These are phyloP conservation scores for Globisporangium carolinianum DNA, from an alignment of 352 stramenopile genomes.

Conservation along the genomic window DNA sequence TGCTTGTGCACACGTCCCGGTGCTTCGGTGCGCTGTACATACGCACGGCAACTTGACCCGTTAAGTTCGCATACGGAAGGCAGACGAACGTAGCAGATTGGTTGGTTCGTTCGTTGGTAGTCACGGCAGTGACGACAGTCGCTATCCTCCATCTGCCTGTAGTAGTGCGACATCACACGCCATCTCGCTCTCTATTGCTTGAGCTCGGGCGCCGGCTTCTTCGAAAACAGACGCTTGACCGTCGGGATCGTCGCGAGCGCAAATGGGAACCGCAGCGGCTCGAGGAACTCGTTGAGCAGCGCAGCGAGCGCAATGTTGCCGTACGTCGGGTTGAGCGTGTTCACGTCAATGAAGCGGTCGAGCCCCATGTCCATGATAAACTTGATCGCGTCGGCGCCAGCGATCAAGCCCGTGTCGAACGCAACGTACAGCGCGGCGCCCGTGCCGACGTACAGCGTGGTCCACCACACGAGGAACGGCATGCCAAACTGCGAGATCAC, in stretches of 20 bases:
- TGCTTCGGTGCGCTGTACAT: too few relatives aligned
- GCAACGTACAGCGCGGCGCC: slow-evolving; percentile 71
- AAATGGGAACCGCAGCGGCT: slow-evolving; percentile 83
- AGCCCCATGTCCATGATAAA: slow-evolving; percentile 77
- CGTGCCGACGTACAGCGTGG: slow-evolving; percentile 60
- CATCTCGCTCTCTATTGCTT: neutral
- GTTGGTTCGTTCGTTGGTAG: too few relatives aligned
- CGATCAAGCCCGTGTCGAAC: slow-evolving; percentile 63
- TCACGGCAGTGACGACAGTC: too few relatives aligned
- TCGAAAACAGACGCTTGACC: slow-evolving; percentile 63
- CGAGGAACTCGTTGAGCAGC: slow-evolving; percentile 81
- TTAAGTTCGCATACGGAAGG: too few relatives aligned
- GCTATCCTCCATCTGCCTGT: too few relatives aligned
- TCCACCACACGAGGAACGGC: slow-evolving; percentile 84
- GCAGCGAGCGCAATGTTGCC: slow-evolving; percentile 83
- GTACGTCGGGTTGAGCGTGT: slow-evolving; percentile 74
- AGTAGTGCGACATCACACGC: neutral
- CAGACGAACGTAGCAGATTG: too few relatives aligned
- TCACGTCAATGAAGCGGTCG: slow-evolving; percentile 69
- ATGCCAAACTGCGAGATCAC: slow-evolving; percentile 82
- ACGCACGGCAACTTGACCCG: too few relatives aligned
- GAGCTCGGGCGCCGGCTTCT: slow-evolving; percentile 17
- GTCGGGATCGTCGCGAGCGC: slow-evolving; percentile 75
- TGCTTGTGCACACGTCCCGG: too few relatives aligned
- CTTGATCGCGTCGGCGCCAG: slow-evolving; percentile 75